Evolutionary conservation across 768 basidiomycete genomes (phyloP).

Genomic region (Tulasnella calospora): DNA sequence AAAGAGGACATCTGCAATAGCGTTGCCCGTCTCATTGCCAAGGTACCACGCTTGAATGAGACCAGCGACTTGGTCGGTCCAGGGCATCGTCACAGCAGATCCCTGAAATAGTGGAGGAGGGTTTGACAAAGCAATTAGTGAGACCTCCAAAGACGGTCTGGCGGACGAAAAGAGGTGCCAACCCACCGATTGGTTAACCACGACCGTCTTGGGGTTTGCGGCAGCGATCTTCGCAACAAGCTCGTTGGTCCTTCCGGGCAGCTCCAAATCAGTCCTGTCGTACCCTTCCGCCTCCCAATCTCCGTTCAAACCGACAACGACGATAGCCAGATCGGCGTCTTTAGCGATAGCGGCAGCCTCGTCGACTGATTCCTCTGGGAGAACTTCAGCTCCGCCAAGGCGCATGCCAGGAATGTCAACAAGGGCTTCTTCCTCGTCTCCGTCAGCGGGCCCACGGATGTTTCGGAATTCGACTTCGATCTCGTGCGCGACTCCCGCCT

Average conservation of each 20-base stretch:
- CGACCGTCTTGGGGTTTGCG: slow-evolving; percentile 53
- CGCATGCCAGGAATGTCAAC: slow-evolving; percentile 28
- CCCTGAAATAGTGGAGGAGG: slow-evolving; percentile 42
- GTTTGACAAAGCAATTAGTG: not conserved
- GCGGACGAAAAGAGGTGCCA: not conserved
- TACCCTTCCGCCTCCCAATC: slow-evolving; percentile 75
- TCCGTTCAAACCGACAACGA: slow-evolving; percentile 33
- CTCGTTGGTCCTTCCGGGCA: slow-evolving; percentile 59
- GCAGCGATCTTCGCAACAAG: slow-evolving; percentile 49
- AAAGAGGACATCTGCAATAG: slow-evolving; percentile 60
- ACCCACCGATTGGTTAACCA: slow-evolving; percentile 50
- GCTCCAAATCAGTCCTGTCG: slow-evolving; percentile 55
- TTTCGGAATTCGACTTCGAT: slow-evolving; percentile 64
- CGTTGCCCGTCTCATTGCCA: slow-evolving; percentile 62
- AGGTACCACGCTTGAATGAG: slow-evolving; percentile 62
- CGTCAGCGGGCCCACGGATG: slow-evolving; percentile 43
- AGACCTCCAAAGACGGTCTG: not conserved
- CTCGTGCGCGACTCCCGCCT: slow-evolving; percentile 46
- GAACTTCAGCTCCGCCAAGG: slow-evolving; percentile 31
- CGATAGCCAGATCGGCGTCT: slow-evolving; percentile 31
- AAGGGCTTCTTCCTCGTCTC: slow-evolving; percentile 10
- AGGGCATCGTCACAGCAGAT: slow-evolving; percentile 70
- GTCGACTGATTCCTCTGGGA: slow-evolving; percentile 30
- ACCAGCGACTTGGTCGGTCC: slow-evolving; percentile 52
- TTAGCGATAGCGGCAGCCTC: slow-evolving; percentile 33